Base-by-base conservation (phyloP, 352 stramenopile species). In the Phytopythium ostracodes region DNA sequence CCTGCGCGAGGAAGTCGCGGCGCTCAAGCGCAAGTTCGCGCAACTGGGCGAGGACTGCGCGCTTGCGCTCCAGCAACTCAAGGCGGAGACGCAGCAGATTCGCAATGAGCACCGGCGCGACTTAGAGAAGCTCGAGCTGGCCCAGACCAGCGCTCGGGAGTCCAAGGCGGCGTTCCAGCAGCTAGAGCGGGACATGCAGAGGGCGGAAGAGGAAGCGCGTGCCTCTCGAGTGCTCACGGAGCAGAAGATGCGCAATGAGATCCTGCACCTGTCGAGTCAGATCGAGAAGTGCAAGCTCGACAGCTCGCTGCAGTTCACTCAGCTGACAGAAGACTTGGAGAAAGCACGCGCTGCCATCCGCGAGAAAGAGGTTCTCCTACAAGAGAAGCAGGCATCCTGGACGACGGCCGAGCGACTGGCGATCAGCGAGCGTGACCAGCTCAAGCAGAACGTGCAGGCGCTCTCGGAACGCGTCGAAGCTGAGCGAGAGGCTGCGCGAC, bases 211-310 rank as follows among this genome's bases (percentile, higher is more conserved):
- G 35, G 70, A 71, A 51, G 68, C 64, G 24, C 38, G 74, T 25
- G 38, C 65, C 6, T 75, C 67, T 18, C 31, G 31, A 56, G 62
- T 67, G 24, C 53, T 88, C n/a, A 77, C 74, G 2, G 81, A 91
- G 33, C 77, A 89, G 42, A 88, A 86, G 51, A 59, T 89, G 42
- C 76, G 79, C 5, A 87, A 88, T 29, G 81, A 91, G 62, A 78
- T 83, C 47, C 44, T 84, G 56, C 72, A 88, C n/a, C 64, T 88
- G 11, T 79, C 72, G n/a, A 81, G 68, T 25, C 72, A 87, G 46
- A 42, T 79, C 15, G 76, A 84, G 25, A 84, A 72, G 38, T 87
- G 70, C 43, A 85, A 77, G 29, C 40, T 85, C 1, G 42, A 70
- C 36, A 67, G 65, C 1, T 59, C 63, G 31, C 69, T 77, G 7